A percentile compares a stretch with the other conserved stretches of the same genome.
Conservation (phyloP, 148 eudicot species). For the Tetragonia tetragonoides region DNA sequence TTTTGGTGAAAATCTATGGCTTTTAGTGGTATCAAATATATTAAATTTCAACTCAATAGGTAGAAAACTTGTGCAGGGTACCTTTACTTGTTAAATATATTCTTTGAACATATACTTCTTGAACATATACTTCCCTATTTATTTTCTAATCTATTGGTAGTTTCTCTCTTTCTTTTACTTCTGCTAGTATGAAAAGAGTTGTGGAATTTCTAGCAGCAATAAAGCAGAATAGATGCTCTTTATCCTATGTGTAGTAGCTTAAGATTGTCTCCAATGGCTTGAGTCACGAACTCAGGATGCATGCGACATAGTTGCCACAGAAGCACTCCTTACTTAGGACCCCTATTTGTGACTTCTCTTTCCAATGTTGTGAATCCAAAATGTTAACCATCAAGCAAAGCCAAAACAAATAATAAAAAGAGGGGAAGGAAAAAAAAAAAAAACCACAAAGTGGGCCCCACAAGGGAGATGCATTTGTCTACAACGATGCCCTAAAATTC, state of each 20-base stretch:
- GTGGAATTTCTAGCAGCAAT: conserved; percentile 19
- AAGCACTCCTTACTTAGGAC: too few relatives aligned
- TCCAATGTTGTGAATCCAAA: too few relatives aligned
- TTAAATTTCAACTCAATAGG: conserved; percentile 11
- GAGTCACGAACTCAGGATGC: too few relatives aligned
- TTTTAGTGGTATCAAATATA: conserved; percentile 3
- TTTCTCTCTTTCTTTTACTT: neutral
- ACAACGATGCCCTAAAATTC: too few relatives aligned
- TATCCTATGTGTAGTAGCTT: conserved; percentile 13
- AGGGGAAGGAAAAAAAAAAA: too few relatives aligned
- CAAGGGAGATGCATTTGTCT: too few relatives aligned
- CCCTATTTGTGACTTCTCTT: too few relatives aligned
- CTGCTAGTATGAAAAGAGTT: conserved; percentile 6
- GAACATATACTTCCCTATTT: conserved; percentile 1
- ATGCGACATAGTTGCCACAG: too few relatives aligned
- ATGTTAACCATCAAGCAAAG: too few relatives aligned
- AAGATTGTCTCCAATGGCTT: neutral
- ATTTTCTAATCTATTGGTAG: neutral
- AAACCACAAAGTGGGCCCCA: too few relatives aligned
- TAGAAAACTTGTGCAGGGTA: conserved; percentile 2
- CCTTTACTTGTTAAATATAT: neutral
- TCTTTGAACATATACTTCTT: conserved; percentile 19
- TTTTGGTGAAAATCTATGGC: conserved; percentile 1
- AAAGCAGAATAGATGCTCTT: conserved; percentile 20
- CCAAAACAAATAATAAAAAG: too few relatives aligned